Base-by-base conservation (phyloP, 306 rosid species). In the Hippophae tibetana region DNA sequence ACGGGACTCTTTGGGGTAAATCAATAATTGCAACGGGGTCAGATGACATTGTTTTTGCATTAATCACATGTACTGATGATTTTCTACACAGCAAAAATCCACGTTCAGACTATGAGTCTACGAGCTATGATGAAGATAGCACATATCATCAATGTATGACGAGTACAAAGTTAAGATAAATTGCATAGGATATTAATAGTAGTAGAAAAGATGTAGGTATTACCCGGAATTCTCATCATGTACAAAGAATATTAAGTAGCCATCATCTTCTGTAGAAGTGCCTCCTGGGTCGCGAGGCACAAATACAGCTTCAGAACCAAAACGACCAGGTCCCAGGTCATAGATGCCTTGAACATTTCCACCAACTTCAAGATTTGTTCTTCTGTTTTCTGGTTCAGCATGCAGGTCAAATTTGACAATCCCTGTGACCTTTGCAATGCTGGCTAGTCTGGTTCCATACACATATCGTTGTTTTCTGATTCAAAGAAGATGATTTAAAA, bases 251-350 rank as follows among this genome's bases (percentile, higher is more conserved):
- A 92, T 83, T 62, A 87, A 76, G 82, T 81, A 87, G 69, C 98
- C 98, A 73, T 87, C 96, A 72, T 92, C 98, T 85, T 92, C 96
- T 79, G 78, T 83, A n/a, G 96, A 79, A 58, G 78, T 42, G 8
- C 64, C 69, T 43, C 89, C 95, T 9, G 92, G 86, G 43, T 76
- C 65, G 8, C 84, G 78, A 1, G 96, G 98, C 54, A 87, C 92
- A 81, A 72, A 92, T 64, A 92, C 12, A 65, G 93, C 95, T 67
- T 92, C 98, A 9, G 95, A 92, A 53, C 98, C 95, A 67, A 74
- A 92, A 71, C 74, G 81, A 13, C 80, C 85, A 31, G 78, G 87
- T 69, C 98, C 98, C 67, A 92, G 75, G 63, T 87, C 96, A 61
- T 79, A 85, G 43, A 85, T 64, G 47, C 98, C 96, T 59, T 65